A percentile compares a stretch with the other conserved stretches of the same genome.
These are phyloP conservation scores for Nidula microcarpa DNA, from an alignment of 768 basidiomycete genomes.

Conservation along the genomic window DNA sequence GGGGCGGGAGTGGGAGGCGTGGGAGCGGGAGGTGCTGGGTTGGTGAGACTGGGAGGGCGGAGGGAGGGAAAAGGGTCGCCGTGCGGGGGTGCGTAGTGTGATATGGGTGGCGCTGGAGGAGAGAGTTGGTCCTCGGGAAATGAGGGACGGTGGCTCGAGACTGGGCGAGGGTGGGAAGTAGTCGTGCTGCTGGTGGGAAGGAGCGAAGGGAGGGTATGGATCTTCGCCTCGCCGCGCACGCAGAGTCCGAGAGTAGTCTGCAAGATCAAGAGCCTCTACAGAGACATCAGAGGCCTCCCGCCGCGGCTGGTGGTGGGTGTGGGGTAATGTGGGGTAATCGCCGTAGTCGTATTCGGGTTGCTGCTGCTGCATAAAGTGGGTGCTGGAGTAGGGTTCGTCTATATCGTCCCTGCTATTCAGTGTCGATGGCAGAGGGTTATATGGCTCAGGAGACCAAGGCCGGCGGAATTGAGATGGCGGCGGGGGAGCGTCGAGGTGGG, in stretches of 20 bases:
- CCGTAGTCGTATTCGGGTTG: slow-evolving; percentile 10
- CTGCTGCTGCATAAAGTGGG: background rate
- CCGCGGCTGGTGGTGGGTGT: slow-evolving; percentile 21
- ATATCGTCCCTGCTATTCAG: slow-evolving; percentile 6
- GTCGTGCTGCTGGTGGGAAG: slow-evolving; percentile 16
- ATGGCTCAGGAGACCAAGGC: slow-evolving; percentile 65
- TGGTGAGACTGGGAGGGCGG: slow-evolving; percentile 24
- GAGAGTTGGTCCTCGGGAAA: slow-evolving; percentile 39
- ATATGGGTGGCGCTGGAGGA: slow-evolving; percentile 32
- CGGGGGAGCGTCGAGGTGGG: slow-evolving; percentile 46
- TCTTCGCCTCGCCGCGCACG: slow-evolving; percentile 29
- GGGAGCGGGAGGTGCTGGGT: slow-evolving; percentile 12
- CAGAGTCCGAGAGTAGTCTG: slow-evolving; percentile 61
- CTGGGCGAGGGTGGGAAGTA: background rate
- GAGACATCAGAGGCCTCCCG: slow-evolving; percentile 61
- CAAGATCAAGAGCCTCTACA: slow-evolving; percentile 69
- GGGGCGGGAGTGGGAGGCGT: slow-evolving; percentile 11
- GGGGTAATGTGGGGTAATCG: slow-evolving; percentile 13
- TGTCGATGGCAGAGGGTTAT: slow-evolving; percentile 36
- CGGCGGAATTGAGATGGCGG: slow-evolving; percentile 52
- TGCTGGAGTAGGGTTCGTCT: slow-evolving; percentile 10
- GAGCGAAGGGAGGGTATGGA: slow-evolving; percentile 27
- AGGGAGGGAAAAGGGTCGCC: slow-evolving; percentile 49
- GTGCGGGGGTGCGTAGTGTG: slow-evolving; percentile 14
- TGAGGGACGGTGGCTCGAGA: slow-evolving; percentile 32